Conservation (phyloP, 2,329 filamentous ascomycete species). For the Chaetomium olivaceum region DNA sequence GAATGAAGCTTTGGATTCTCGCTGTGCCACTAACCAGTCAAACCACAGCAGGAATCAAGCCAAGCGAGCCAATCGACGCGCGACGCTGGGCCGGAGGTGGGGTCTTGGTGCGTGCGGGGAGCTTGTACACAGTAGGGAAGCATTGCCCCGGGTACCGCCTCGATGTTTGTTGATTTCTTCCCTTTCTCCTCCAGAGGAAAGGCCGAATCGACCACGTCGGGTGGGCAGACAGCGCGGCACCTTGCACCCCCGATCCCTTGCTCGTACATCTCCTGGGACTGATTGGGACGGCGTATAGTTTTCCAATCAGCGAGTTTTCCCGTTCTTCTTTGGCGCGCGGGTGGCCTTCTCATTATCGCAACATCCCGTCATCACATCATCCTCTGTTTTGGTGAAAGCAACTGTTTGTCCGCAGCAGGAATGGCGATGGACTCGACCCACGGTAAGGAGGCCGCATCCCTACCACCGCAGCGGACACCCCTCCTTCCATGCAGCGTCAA, state of each 20-base stretch:
- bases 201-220: slow-evolving; percentile 29
- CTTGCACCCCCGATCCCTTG: slow-evolving; percentile 13
- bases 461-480: slow-evolving; percentile 12
- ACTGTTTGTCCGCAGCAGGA: slow-evolving; percentile 24
- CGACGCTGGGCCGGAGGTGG: slow-evolving; percentile 15
- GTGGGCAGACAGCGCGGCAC: slow-evolving; percentile 22
- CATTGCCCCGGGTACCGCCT: slow-evolving; percentile 34
- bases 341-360: slow-evolving; percentile 22
- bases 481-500: slow-evolving; percentile 3
- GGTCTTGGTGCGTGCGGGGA: slow-evolving; percentile 29
- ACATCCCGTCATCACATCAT: slow-evolving; percentile 16
- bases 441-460: slow-evolving; percentile 33
- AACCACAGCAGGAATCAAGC: neutral
- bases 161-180: slow-evolving; percentile 36
- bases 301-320: slow-evolving; percentile 15
- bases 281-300: slow-evolving; percentile 14
- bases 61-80: slow-evolving; percentile 27
- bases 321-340: slow-evolving; percentile 16
- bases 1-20: slow-evolving; percentile 13
- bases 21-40: neutral
- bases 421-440: slow-evolving; percentile 35
- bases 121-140: slow-evolving; percentile 21
- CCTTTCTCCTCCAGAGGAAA: slow-evolving; percentile 26
- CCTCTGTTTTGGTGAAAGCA: slow-evolving; percentile 27
- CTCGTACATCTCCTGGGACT: slow-evolving; percentile 15